These are phyloP conservation scores for Apiospora rasikravindrae DNA, from an alignment of 2,329 filamentous ascomycete species.

Conservation along the genomic window DNA sequence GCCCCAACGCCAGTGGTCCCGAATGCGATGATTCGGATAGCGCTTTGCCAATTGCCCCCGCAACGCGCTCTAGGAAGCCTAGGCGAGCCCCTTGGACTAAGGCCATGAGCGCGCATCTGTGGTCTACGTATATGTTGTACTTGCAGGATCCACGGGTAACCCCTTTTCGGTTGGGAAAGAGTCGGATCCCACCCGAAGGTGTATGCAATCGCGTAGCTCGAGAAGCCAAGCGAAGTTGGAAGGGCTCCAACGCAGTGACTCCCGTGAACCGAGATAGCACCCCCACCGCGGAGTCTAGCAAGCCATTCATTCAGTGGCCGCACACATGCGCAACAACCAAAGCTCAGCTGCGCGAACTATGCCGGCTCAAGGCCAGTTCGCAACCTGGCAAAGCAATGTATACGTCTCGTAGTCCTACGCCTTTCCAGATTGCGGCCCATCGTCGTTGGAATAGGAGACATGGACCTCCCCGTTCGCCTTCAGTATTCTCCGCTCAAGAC, in stretches of 20 bases:
- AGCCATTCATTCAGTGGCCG: constrained; percentile 65
- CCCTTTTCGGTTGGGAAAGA: constrained; percentile 67
- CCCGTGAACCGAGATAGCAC: constrained; percentile 60
- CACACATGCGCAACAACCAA: constrained; percentile 68
- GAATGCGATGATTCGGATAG: constrained; percentile 25
- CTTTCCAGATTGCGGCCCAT: constrained; percentile 57
- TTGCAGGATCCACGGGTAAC: constrained; percentile 71
- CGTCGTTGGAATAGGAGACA: constrained; percentile 56
- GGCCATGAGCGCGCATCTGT: constrained; percentile 69
- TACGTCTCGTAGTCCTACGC: constrained; percentile 60
- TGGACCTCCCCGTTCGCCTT: constrained; percentile 51
- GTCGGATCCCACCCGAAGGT: constrained; percentile 67
- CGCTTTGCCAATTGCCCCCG: background rate
- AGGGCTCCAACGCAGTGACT: constrained; percentile 55
- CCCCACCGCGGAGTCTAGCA: constrained; percentile 54
- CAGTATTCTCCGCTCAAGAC: constrained; percentile 63
- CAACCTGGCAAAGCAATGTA: constrained; percentile 51
- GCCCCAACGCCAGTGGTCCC: constrained; percentile 40
- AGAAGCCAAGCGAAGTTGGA: constrained; percentile 70
- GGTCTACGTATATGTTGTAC: constrained; percentile 69
- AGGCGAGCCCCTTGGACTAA: constrained; percentile 67
- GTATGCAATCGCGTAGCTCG: constrained; percentile 70
- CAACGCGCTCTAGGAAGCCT: constrained; percentile 32
- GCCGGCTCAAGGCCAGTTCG: constrained; percentile 57
- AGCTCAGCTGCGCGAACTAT: constrained; percentile 66